Conservation (phyloP, 192 early-diverging fungal genomes). For the Nowakowskiella sp. region DNA sequence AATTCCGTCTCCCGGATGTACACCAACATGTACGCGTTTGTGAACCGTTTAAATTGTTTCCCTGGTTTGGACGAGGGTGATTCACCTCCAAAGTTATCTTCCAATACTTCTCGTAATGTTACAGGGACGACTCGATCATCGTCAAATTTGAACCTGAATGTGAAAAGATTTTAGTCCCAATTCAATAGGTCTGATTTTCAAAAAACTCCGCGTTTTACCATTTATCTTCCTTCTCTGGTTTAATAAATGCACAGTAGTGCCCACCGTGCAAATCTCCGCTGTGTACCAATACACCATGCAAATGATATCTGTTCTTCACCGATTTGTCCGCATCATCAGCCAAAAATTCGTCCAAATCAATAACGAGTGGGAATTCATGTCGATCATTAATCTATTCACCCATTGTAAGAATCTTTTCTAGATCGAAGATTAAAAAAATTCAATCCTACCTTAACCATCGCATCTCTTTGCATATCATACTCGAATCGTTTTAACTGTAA, state of each 20-base stretch:
- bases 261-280: constrained; percentile 87
- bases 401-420: constrained; percentile 5
- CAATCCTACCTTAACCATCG: constrained; percentile 70
- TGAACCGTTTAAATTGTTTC: constrained; percentile 68
- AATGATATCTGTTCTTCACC: constrained; percentile 63
- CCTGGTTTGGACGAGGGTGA: constrained; percentile 23
- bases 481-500: constrained; percentile 97
- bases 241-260: constrained; percentile 89
- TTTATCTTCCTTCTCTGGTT: constrained; percentile 65
- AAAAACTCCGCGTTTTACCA: constrained; percentile 41
- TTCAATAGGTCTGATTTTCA: constrained; percentile 1
- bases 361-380: constrained; percentile 83
- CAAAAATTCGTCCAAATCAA: constrained; percentile 82
- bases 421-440: not conserved
- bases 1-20: constrained; percentile 79
- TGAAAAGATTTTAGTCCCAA: constrained; percentile 11
- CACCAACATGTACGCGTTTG: constrained; percentile 98
- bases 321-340: constrained; percentile 49
- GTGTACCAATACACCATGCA: constrained; percentile 94
- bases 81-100: constrained; percentile 93
- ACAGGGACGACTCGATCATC: constrained; percentile 88
- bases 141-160: constrained; percentile 71
- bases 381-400: constrained; percentile 94
- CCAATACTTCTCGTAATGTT: constrained; percentile 70
- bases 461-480: constrained; percentile 85